Conservation (phyloP, 2,329 filamentous ascomycete genomes). For the Penicillium sp. region DNA sequence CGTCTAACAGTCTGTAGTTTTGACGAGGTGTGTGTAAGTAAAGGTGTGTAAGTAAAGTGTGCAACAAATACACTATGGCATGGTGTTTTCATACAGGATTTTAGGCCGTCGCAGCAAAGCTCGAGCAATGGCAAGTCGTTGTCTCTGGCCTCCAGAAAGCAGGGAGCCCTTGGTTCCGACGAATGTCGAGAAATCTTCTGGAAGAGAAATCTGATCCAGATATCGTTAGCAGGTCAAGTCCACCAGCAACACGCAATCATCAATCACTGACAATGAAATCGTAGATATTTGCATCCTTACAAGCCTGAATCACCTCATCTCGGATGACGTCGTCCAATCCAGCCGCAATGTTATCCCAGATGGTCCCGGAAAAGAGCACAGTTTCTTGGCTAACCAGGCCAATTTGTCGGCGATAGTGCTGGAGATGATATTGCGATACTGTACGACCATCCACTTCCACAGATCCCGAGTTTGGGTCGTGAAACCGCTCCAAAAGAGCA, state of each 20-base stretch:
- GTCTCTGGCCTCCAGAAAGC: slow-evolving; percentile 89
- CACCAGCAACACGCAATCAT: neutral
- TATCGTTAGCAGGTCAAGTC: neutral
- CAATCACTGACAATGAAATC: slow-evolving; percentile 69
- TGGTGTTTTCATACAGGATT: slow-evolving; percentile 58
- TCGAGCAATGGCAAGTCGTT: slow-evolving; percentile 85
- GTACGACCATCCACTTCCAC: neutral
- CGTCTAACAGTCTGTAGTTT: slow-evolving; percentile 79
- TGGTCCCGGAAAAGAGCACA: neutral
- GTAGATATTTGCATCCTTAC: slow-evolving; percentile 66
- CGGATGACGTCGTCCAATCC: neutral
- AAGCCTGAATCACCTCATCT: neutral
- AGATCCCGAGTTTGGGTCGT: slow-evolving; percentile 56
- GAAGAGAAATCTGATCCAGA: slow-evolving; percentile 59
- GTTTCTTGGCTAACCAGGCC: slow-evolving; percentile 4
- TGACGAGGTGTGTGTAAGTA: too few relatives aligned
- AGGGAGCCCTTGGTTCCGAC: slow-evolving; percentile 89
- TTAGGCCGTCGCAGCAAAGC: slow-evolving; percentile 83
- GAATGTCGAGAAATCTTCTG: slow-evolving; percentile 85
- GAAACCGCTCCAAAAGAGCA: slow-evolving; percentile 66
- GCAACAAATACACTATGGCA: neutral
- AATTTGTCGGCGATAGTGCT: neutral
- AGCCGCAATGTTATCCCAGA: slow-evolving; percentile 3
- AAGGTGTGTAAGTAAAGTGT: neutral
- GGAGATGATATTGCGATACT: neutral